Base-by-base conservation (phyloP, 164 flowering plant genomes). In the Sextonia rubra region DNA sequence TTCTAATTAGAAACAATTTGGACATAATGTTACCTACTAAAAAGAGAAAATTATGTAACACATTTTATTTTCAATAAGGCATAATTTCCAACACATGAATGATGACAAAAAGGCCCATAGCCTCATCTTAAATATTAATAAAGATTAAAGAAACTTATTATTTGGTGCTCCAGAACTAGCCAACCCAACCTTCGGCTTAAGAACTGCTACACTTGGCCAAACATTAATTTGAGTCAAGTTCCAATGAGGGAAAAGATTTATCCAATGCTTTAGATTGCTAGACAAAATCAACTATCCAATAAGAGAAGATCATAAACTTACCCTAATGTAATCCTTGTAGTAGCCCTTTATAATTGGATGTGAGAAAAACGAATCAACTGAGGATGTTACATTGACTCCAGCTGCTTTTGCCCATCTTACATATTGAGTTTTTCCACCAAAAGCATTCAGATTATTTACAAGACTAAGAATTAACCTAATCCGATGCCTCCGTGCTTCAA, bases 361-460 rank as follows among this genome's bases (percentile, higher is more conserved):
- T 7, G 83, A 83, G 76, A 87, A 89, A 72, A 89, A 89, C 14
- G 86, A 80, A 85, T 89, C 90, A 69, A 60, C 32, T 22, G 85
- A 78, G 3, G 82, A 75, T 29, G 85, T 73, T 11, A 83, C 82
- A 71, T 83, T 78, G 32, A 73, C 70, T 27, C 93, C 89, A 37
- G 80, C 86, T 72, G 85, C 83, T 72, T 69, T 67, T 52, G 88
- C 90, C 93, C 93, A 87, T 48, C 60, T 82, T 18, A 86, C 85
- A 74, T 86, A 89, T 77, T 89, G 88, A 66, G 76, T 76, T 70
- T 87, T 89, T 23, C 93, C 93, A 71, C 93, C 93, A 76, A 78
- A 89, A 18, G 87, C 86, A 71, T 86, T 70, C 68, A 87, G 76
- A 73, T 89, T 89, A 69, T 89, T 89, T 2, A 87, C 89, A 26